A percentile compares a stretch with the other conserved stretches of the same genome.
These are phyloP conservation scores for Candida dubliniensis DNA, from an alignment of 1,139 yeast species.

Conservation along the genomic window DNA sequence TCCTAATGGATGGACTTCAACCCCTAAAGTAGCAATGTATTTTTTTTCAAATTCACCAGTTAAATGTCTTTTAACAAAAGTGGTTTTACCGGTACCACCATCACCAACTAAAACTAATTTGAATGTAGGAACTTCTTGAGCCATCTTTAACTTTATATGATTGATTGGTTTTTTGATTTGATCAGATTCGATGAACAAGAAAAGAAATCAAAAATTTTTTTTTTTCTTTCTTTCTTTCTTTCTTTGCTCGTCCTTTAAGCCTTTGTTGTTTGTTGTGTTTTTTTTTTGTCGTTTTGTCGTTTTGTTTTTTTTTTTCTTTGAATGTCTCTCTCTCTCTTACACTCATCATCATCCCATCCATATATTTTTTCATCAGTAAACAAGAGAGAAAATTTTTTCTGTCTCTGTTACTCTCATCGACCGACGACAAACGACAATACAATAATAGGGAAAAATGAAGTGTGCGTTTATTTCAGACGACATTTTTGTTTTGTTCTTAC, in stretches of 20 bases:
- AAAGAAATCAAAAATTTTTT: not conserved
- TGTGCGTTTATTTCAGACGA: too few relatives aligned
- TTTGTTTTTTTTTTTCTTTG: not conserved
- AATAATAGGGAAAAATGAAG: too few relatives aligned
- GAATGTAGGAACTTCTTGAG: constrained; percentile 93
- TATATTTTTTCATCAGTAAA: too few relatives aligned
- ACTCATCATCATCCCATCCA: too few relatives aligned
- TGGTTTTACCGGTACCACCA: constrained; percentile 99
- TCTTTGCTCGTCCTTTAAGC: too few relatives aligned
- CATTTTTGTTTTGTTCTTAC: too few relatives aligned
- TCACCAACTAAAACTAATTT: constrained; percentile 98
- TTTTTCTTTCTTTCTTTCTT: not conserved
- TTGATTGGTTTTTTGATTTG: not conserved
- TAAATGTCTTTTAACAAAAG: constrained; percentile 98
- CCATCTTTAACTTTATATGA: constrained; percentile 33
- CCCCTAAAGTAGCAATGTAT: constrained; percentile 99
- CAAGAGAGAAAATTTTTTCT: too few relatives aligned
- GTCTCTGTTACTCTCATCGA: too few relatives aligned
- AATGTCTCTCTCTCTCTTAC: not conserved
- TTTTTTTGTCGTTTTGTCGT: not conserved
- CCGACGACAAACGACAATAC: too few relatives aligned
- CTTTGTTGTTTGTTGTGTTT: not conserved
- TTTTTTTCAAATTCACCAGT: constrained; percentile 99
- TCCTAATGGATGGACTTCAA: constrained; percentile 97
- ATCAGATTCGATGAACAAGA: not conserved